A percentile compares a stretch with the other conserved stretches of the same genome.
These are phyloP conservation scores for Collybiopsis luxurians DNA, from an alignment of 768 basidiomycete genomes.

Conservation along the genomic window DNA sequence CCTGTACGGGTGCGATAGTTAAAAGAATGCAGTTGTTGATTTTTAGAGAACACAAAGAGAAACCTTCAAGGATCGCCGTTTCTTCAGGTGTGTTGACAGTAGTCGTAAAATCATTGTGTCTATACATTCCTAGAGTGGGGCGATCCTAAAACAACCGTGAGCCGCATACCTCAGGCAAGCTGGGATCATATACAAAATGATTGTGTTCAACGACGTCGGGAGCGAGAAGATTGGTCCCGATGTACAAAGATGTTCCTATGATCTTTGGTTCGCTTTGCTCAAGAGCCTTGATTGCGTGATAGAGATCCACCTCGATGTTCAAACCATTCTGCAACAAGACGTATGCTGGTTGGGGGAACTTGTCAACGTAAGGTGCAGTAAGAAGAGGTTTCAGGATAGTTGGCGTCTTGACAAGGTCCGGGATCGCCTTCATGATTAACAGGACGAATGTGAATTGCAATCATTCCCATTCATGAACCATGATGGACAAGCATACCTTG, in stretches of 20 bases:
- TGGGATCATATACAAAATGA: conserved; percentile 42
- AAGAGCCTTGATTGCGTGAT: conserved; percentile 45
- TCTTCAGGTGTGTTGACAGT: conserved; percentile 42
- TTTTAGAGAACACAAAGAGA: too few relatives aligned
- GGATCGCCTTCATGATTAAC: conserved; percentile 49
- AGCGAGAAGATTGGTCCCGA: conserved; percentile 44
- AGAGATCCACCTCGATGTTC: conserved; percentile 65
- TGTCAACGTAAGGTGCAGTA: conserved; percentile 41
- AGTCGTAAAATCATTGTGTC: conserved; percentile 38
- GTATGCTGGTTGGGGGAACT: conserved; percentile 52
- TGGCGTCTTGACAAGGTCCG: conserved; percentile 59
- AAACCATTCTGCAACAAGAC: conserved; percentile 73
- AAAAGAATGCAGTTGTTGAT: too few relatives aligned
- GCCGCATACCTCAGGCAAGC: neutral
- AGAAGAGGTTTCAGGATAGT: conserved; percentile 56
- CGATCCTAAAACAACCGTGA: conserved; percentile 37
- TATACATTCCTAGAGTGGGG: conserved; percentile 53
- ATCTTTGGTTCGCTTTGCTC: conserved; percentile 45
- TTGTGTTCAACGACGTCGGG: conserved; percentile 51
- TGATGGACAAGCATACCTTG: too few relatives aligned
- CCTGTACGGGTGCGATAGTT: too few relatives aligned
- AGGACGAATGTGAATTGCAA: too few relatives aligned
- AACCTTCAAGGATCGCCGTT: conserved; percentile 29
- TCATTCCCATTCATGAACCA: too few relatives aligned
- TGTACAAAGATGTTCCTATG: conserved; percentile 53